phyloP scores from a whole-genome alignment of 2,329 filamentous ascomycete genomes.

The Kalmusia sp. region DNA sequence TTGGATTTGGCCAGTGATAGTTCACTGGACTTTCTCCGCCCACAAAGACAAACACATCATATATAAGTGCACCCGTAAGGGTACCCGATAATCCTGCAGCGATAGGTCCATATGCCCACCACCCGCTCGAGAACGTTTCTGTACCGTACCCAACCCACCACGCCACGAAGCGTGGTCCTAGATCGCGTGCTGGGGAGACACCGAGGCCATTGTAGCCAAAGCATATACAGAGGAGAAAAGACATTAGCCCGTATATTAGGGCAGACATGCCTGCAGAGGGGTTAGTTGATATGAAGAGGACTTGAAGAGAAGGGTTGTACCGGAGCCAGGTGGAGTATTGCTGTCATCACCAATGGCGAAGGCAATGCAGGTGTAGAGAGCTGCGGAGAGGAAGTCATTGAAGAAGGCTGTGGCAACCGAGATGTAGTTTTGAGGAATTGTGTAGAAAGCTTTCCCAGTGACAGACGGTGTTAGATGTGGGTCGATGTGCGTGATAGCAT shows the following conservation, averaged over 20 bases:
- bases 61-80: constrained; percentile 35
- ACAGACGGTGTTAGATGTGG: constrained; percentile 37
- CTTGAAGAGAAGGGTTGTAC: constrained; percentile 63
- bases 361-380: constrained; percentile 73
- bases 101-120: constrained; percentile 39
- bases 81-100: constrained; percentile 33
- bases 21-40: constrained; percentile 40
- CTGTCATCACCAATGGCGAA: constrained; percentile 66
- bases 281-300: constrained; percentile 69
- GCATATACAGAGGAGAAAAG: constrained; percentile 32
- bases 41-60: constrained; percentile 40
- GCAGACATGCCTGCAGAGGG: constrained; percentile 56
- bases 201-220: constrained; percentile 47
- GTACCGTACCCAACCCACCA: constrained; percentile 72
- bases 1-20: constrained; percentile 34
- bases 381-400: constrained; percentile 71
- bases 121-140: constrained; percentile 46
- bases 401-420: constrained; percentile 72
- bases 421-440: constrained; percentile 70
- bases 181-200: constrained; percentile 74
- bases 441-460: constrained; percentile 67
- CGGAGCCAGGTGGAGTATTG: constrained; percentile 54
- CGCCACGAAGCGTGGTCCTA: constrained; percentile 72
- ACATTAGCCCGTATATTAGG: constrained; percentile 34
- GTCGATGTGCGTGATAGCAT: constrained; percentile 69